Evolutionary conservation across 441 rosid genomes (phyloP).

Genomic region (Bruguiera hainesii): DNA sequence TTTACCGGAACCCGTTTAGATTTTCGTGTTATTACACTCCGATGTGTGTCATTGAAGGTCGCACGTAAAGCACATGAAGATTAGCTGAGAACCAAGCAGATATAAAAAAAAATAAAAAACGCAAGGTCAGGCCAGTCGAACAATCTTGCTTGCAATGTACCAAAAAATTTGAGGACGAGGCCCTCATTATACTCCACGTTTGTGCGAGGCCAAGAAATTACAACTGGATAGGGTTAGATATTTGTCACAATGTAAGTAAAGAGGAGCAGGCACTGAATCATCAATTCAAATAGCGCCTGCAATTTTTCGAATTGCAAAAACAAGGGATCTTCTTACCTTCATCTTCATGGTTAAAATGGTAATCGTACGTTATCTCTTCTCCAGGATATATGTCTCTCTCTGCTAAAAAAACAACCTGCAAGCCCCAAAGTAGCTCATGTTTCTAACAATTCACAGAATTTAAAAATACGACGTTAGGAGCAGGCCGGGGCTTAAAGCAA

Average conservation of each 20-base stretch:
- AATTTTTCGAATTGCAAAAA: constrained; percentile 50
- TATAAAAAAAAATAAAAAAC: too few species aligned
- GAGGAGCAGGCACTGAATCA: constrained; percentile 5
- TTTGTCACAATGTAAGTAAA: constrained; percentile 9
- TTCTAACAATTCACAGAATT: not conserved
- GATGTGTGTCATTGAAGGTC: too few species aligned
- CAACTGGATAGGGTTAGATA: constrained; percentile 4
- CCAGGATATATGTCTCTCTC: constrained; percentile 57
- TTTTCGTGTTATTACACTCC: too few species aligned
- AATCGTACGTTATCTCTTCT: constrained; percentile 59
- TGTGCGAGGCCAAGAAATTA: constrained; percentile 11
- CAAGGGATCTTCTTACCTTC: constrained; percentile 59
- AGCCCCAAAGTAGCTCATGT: constrained; percentile 7
- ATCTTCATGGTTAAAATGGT: constrained; percentile 53
- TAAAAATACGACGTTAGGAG: not conserved
- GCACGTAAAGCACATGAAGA: too few species aligned
- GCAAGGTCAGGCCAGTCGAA: not conserved
- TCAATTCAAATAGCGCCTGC: constrained; percentile 54
- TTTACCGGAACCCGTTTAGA: too few species aligned
- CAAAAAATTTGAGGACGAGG: not conserved
- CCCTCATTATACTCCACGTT: not conserved
- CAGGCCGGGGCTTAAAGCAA: not conserved
- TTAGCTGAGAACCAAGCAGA: too few species aligned
- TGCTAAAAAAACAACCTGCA: constrained; percentile 54
- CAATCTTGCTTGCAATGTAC: not conserved